These are phyloP conservation scores for Penicillium verhagenii DNA, from an alignment of 495 filamentous ascomycete genomes.

Conservation along the genomic window DNA sequence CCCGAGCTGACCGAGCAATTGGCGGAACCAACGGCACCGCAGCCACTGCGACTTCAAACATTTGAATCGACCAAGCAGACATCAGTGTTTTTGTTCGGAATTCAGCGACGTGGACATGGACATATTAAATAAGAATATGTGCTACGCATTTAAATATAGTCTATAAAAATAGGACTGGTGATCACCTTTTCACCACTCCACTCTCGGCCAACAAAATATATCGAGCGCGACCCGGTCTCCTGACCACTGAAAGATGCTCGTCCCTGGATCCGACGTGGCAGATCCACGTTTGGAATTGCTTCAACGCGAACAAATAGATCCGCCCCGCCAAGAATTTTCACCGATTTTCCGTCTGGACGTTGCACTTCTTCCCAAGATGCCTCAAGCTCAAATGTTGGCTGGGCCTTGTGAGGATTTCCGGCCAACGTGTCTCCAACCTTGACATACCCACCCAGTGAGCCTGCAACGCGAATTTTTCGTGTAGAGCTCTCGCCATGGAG, in stretches of 20 bases:
- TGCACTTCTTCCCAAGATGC: slow-evolving; percentile 19
- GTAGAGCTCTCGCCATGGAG: slow-evolving; percentile 18
- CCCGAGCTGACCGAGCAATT: too few species aligned
- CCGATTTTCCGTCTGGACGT: slow-evolving; percentile 10
- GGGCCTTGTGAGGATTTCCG: slow-evolving; percentile 25
- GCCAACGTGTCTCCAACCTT: slow-evolving; percentile 26
- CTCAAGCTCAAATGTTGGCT: slow-evolving; percentile 21
- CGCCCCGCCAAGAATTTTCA: slow-evolving; percentile 22
- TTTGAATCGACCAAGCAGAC: too few species aligned
- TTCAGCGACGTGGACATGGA: too few species aligned
- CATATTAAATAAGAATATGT: too few species aligned
- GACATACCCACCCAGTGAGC: slow-evolving; percentile 29
- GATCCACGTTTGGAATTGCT: slow-evolving; percentile 13
- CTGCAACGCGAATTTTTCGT: slow-evolving; percentile 12
- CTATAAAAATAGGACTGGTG: slow-evolving; percentile 6
- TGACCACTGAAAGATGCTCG: slow-evolving; percentile 14
- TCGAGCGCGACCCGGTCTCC: neutral
- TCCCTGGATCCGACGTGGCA: slow-evolving; percentile 22
- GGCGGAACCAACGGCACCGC: too few species aligned
- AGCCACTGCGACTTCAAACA: too few species aligned
- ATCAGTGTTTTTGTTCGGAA: too few species aligned
- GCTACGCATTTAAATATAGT: slow-evolving; percentile 4
- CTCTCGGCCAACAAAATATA: slow-evolving; percentile 21
- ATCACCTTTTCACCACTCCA: slow-evolving; percentile 6
- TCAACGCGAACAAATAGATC: slow-evolving; percentile 25